Evolutionary conservation across 176 grass and related monocot species (phyloP).

Genomic region (Hordeum marinum): DNA sequence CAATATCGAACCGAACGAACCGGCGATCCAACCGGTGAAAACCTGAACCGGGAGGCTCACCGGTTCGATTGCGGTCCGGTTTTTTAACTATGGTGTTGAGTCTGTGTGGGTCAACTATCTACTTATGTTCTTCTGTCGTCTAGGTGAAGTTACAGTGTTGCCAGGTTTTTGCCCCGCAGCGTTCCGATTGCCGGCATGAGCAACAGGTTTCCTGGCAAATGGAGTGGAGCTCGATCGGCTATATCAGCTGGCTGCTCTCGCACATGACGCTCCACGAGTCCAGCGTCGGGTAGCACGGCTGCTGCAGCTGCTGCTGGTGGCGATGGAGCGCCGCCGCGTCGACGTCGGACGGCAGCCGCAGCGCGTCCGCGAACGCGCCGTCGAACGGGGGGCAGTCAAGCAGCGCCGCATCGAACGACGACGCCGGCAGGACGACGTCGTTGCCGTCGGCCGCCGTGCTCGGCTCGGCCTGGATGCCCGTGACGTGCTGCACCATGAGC

Average conservation of each 20-base stretch:
- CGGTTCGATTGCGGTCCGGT: too few species aligned
- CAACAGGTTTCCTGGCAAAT: too few species aligned
- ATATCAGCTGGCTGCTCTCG: neutral
- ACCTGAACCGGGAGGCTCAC: too few species aligned
- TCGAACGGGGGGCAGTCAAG: neutral
- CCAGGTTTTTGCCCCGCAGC: too few species aligned
- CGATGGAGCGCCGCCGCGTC: neutral
- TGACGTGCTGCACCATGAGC: constrained; percentile 74
- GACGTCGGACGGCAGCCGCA: neutral
- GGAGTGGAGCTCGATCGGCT: neutral
- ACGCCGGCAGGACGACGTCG: neutral
- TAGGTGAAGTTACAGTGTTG: too few species aligned
- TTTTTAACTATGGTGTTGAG: too few species aligned
- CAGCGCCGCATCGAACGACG: constrained; percentile 3
- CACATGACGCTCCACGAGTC: constrained; percentile 66
- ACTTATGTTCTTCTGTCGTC: too few species aligned
- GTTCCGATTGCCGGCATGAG: too few species aligned
- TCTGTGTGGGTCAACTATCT: too few species aligned
- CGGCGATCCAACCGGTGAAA: too few species aligned
- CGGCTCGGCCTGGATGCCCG: constrained; percentile 40
- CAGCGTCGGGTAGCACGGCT: constrained; percentile 48
- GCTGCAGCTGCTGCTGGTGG: neutral
- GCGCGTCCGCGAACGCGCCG: neutral
- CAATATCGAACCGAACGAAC: too few species aligned
- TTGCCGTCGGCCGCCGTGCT: neutral